Percentiles rank a stretch among this genome's conserved stretches.
These are phyloP conservation scores for Simmondsia chinensis DNA, from an alignment of 148 eudicot genomes.

Conservation along the genomic window DNA sequence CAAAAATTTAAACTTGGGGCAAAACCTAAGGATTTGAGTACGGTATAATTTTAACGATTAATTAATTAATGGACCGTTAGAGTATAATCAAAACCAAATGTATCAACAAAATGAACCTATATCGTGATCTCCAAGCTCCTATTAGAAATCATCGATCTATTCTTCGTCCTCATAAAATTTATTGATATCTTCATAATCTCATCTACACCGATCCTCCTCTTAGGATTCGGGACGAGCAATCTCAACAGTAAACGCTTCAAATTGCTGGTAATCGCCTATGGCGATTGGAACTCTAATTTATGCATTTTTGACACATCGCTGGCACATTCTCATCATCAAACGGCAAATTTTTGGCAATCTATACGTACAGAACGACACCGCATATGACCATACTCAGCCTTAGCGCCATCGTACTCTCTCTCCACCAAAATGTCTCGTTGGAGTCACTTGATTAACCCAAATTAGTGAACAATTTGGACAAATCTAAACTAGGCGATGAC, in stretches of 20 bases:
- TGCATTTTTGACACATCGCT: conserved; percentile 56
- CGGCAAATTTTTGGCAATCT: conserved; percentile 58
- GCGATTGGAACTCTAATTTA: conserved; percentile 50
- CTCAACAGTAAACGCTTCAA: conserved; percentile 42
- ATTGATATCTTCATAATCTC: no score
- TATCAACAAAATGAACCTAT: no score
- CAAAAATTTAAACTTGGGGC: no score
- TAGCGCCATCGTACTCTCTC: conserved; percentile 11
- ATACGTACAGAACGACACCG: conserved; percentile 61
- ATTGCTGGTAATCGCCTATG: conserved; percentile 51
- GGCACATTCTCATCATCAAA: conserved; percentile 40
- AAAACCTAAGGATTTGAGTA: no score
- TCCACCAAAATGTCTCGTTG: no score
- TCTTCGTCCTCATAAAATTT: no score
- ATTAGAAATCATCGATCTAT: no score
- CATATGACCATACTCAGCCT: conserved; percentile 39
- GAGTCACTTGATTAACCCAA: no score
- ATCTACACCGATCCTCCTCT: conserved; percentile 45
- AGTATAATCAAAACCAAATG: no score
- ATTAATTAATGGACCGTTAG: no score
- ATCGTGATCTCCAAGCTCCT: no score
- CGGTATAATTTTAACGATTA: no score
- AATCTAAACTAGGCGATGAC: conserved; percentile 28
- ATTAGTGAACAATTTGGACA: conserved; percentile 39
- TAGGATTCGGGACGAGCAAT: conserved; percentile 61